Percentiles rank a stretch among this genome's conserved stretches.
phyloP scores from a whole-genome alignment of 1,139 yeast genomes.

The Suhomyces taliae region DNA sequence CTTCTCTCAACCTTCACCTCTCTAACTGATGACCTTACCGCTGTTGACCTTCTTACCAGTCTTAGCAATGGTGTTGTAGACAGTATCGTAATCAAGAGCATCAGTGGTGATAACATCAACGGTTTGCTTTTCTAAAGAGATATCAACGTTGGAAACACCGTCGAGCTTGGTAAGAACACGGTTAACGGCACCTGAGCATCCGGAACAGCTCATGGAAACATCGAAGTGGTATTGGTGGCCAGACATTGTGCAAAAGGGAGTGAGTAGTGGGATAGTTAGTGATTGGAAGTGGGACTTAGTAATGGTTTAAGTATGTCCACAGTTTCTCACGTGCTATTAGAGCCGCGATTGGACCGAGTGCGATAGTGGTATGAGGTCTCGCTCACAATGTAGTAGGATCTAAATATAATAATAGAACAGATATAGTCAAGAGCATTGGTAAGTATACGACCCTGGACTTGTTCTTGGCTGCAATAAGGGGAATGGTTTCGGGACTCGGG shows the following conservation, averaged over 20 bases:
- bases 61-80: constrained; percentile 75
- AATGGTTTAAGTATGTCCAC: too few relatives aligned
- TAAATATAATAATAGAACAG: too few relatives aligned
- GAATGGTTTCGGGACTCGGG: too few relatives aligned
- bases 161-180: constrained; percentile 71
- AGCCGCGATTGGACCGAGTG: background rate
- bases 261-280: background rate
- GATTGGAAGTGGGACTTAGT: too few relatives aligned
- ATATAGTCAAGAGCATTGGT: too few relatives aligned
- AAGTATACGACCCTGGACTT: too few relatives aligned
- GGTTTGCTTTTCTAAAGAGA: constrained; percentile 76
- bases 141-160: constrained; percentile 71
- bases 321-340: background rate
- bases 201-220: constrained; percentile 79
- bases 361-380: too few relatives aligned
- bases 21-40: constrained; percentile 48
- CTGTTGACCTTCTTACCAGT: constrained; percentile 83
- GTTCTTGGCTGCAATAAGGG: too few relatives aligned
- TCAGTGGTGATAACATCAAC: constrained; percentile 72
- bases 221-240: constrained; percentile 67
- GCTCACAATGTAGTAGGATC: background rate
- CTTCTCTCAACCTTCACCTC: background rate
- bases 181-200: constrained; percentile 87
- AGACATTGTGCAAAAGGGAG: constrained; percentile 28
- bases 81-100: constrained; percentile 66